Evolutionary conservation across 2,329 filamentous ascomycete species (phyloP).

Genomic region (Pseudofabraea citricarpa): DNA sequence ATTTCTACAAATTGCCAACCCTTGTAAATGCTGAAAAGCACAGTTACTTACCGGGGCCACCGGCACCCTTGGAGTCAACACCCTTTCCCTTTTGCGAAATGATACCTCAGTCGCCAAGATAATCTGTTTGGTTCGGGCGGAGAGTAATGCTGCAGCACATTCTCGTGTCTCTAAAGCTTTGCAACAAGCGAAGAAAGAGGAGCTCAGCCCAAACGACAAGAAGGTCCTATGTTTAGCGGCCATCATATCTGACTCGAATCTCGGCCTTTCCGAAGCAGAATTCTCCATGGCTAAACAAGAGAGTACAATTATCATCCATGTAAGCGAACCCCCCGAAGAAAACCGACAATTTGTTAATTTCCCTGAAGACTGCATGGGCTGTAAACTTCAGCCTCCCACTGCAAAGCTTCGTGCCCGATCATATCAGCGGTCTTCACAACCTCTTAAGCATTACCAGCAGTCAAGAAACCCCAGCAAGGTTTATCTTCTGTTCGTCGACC

Average conservation of each 20-base stretch:
- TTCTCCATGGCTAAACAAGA: conserved; percentile 37
- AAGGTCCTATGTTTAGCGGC: conserved; percentile 44
- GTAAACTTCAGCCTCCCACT: conserved; percentile 59
- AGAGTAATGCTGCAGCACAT: conserved; percentile 33
- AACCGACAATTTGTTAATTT: not conserved
- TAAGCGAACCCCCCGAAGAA: conserved; percentile 23
- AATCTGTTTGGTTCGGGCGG: conserved; percentile 52
- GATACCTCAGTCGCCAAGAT: conserved; percentile 36
- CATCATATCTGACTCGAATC: conserved; percentile 37
- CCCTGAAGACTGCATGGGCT: conserved; percentile 45
- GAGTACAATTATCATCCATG: conserved; percentile 51
- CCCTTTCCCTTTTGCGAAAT: conserved; percentile 39
- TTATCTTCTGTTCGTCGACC: conserved; percentile 49
- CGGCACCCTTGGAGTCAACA: conserved; percentile 45
- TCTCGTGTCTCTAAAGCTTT: conserved; percentile 41
- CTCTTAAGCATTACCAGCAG: conserved; percentile 40
- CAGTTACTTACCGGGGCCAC: conserved; percentile 43
- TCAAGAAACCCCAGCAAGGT: conserved; percentile 16
- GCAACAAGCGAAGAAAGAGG: conserved; percentile 25
- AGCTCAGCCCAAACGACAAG: conserved; percentile 18
- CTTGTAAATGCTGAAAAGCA: not conserved
- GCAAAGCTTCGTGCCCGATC: conserved; percentile 47
- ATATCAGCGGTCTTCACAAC: conserved; percentile 44
- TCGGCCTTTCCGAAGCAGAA: conserved; percentile 40
- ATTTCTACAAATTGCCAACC: too few species aligned